Base-by-base conservation (phyloP, 208 protist genomes). In the Leishmania arabica region DNA sequence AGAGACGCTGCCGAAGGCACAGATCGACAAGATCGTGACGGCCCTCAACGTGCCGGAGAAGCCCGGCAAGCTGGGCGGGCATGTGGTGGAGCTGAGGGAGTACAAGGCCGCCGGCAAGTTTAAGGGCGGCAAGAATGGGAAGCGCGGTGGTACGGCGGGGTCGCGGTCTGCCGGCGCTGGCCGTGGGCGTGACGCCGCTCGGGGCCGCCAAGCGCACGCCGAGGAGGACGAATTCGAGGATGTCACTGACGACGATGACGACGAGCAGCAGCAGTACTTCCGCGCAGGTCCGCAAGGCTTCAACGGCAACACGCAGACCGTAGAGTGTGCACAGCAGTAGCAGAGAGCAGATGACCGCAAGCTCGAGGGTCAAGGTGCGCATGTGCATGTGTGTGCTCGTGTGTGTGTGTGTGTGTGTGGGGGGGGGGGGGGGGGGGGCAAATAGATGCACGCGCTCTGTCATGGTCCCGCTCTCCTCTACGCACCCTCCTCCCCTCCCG, bases 321-420 rank as follows among this genome's bases (percentile, higher is more conserved):
- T 89, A 62, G 87, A 94, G 85, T 96, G 92, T 68, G 78, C 83
- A 34, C 90, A 94, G 73, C 90, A 94, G 85, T 96, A 90, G 88
- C 24, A 51, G 19, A 73, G 42, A 37, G 45, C 24, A 73, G 47
- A 54, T 62, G 51, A 17, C 31, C 49, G 49, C 24, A 11, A 40
- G 27, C 7, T 17, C 53, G 34, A 13, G n/a, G 24, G 27, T 40
- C n/a, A 76, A 47, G 24, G 7, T 66, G 54, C 19, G 34, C 27
- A 24, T 68, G 73, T 40, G 74, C 54, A 3, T 31, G 47, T 58
- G 0, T 7, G 42, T 45, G 42, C 42, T 45, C 42, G 42, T 45
- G 42, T 45, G 40, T 42, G 40, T 7, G 2, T 7, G 40, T 42
- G 40, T 42, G 31, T 40, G 21, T 11, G 31, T 9, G 27, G 2